Evolutionary conservation across 305 asterid genomes (phyloP).

Genomic region (Fraxinus xanthoxyloides): DNA sequence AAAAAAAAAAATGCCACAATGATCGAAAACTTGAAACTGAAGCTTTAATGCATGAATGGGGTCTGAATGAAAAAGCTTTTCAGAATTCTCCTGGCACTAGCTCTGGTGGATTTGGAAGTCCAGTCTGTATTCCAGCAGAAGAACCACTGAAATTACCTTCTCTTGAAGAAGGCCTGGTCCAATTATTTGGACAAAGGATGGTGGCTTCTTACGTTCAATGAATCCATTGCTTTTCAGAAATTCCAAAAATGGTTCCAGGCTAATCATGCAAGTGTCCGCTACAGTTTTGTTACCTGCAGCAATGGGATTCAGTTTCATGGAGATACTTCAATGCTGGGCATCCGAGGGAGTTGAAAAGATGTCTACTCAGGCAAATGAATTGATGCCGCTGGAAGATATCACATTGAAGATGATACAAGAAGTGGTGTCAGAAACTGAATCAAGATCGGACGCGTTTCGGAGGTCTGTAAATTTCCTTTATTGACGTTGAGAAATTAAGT

Average conservation of each 20-base stretch:
- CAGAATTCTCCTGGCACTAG: conserved; percentile 44
- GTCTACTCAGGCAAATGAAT: conserved; percentile 47
- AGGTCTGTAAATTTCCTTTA: conserved; percentile 46
- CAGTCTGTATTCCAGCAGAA: conserved; percentile 56
- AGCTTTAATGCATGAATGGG: conserved; percentile 77
- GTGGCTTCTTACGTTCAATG: conserved; percentile 68
- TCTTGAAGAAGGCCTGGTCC: conserved; percentile 66
- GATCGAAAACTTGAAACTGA: conserved; percentile 77
- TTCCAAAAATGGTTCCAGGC: conserved; percentile 62
- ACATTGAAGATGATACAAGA: conserved; percentile 67
- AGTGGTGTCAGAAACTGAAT: conserved; percentile 43
- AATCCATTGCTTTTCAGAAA: conserved; percentile 61
- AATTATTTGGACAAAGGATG: conserved; percentile 35
- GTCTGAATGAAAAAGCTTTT: conserved; percentile 61
- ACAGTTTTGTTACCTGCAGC: conserved; percentile 62
- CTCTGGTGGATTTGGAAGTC: conserved; percentile 88
- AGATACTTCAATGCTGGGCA: conserved; percentile 65
- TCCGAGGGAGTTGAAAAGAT: conserved; percentile 61
- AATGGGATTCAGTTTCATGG: conserved; percentile 59
- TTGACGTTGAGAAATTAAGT: not conserved
- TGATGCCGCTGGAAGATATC: conserved; percentile 75
- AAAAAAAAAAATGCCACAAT: conserved; percentile 52
- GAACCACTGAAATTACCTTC: conserved; percentile 44
- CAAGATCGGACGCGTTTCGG: conserved; percentile 25
- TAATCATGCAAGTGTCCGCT: conserved; percentile 67